phyloP scores from a whole-genome alignment of 164 flowering plant genomes.

The Kingdonia uniflora region DNA sequence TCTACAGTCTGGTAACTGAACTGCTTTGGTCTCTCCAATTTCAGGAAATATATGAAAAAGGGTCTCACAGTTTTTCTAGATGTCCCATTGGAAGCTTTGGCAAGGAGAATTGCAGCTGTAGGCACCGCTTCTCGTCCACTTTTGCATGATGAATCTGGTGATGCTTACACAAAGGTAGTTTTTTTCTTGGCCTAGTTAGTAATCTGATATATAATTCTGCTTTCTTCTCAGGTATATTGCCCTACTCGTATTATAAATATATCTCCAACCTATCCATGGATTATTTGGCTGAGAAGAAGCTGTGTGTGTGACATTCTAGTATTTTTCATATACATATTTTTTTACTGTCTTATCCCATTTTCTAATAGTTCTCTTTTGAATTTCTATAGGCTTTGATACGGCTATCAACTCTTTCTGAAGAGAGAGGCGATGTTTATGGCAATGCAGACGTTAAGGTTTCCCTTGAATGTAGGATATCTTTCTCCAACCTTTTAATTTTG shows the following conservation, averaged over 20 bases:
- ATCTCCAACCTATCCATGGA: too few species aligned
- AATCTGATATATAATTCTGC: too few species aligned
- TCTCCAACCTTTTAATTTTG: not conserved
- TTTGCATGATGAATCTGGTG: slow-evolving; percentile 64
- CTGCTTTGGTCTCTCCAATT: slow-evolving; percentile 1
- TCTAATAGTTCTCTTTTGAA: too few species aligned
- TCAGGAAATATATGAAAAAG: slow-evolving; percentile 73
- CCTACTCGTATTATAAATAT: too few species aligned
- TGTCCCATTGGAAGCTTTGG: slow-evolving; percentile 86
- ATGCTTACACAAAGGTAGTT: slow-evolving; percentile 59
- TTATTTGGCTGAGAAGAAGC: too few species aligned
- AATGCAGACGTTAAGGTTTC: slow-evolving; percentile 68
- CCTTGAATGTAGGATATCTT: slow-evolving; percentile 42
- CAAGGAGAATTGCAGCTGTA: slow-evolving; percentile 69
- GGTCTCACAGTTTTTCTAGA: slow-evolving; percentile 89
- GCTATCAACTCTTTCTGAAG: slow-evolving; percentile 41
- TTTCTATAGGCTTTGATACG: slow-evolving; percentile 43
- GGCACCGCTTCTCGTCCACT: slow-evolving; percentile 93
- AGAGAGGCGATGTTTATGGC: slow-evolving; percentile 59
- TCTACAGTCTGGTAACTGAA: not conserved
- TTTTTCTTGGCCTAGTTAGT: too few species aligned
- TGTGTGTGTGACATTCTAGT: too few species aligned
- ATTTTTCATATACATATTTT: too few species aligned
- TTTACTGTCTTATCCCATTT: too few species aligned
- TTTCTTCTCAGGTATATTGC: too few species aligned